Evolutionary conservation across 2,329 filamentous ascomycete species (phyloP).

Genomic region (Hirsutella thompsonii): DNA sequence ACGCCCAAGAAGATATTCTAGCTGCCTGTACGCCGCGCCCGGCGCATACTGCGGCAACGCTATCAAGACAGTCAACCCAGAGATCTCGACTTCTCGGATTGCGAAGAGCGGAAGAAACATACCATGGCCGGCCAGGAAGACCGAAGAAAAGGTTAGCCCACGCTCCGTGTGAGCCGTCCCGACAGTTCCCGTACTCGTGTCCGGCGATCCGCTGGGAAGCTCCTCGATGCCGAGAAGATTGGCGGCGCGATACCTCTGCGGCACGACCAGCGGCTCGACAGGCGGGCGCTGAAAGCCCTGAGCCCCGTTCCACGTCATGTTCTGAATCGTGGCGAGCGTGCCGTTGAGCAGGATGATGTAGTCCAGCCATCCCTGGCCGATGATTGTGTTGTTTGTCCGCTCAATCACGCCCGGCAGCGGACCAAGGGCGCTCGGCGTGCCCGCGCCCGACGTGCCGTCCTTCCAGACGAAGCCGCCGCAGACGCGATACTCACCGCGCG

Average conservation of each 20-base stretch:
- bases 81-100: too few species aligned
- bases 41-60: conserved; percentile 53
- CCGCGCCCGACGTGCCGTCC: too few species aligned
- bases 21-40: conserved; percentile 51
- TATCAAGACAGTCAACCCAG: too few species aligned
- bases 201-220: neutral
- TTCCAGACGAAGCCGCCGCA: too few species aligned
- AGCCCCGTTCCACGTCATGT: conserved; percentile 64
- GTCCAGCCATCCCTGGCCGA: conserved; percentile 62
- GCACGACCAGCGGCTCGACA: conserved; percentile 52
- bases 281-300: conserved; percentile 55
- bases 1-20: conserved; percentile 62
- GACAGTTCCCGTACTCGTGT: neutral
- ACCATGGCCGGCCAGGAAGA: neutral
- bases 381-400: conserved; percentile 54
- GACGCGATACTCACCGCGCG: too few species aligned
- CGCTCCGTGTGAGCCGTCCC: neutral
- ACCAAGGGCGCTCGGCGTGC: conserved; percentile 12
- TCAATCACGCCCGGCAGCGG: conserved; percentile 56
- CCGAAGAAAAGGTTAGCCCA: neutral
- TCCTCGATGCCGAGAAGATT: neutral
- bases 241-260: conserved; percentile 14
- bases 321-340: conserved; percentile 59
- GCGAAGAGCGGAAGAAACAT: too few species aligned
- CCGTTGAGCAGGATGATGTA: conserved; percentile 55